Evolutionary conservation across 176 grass and related monocot species (phyloP).

Genomic region (Aechmea fasciata): DNA sequence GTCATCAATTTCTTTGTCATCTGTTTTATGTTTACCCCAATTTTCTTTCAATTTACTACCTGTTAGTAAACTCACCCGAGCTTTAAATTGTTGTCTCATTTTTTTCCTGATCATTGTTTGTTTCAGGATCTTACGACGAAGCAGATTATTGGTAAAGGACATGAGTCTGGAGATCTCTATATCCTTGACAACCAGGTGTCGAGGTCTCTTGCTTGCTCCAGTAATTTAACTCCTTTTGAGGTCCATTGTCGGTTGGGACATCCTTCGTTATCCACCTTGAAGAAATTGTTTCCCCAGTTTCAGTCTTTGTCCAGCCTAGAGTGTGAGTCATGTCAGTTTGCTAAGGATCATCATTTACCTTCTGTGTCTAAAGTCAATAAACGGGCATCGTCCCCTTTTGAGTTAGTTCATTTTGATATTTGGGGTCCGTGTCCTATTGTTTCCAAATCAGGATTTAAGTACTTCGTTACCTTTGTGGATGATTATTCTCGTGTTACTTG

Average conservation of each 20-base stretch:
- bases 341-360: background rate
- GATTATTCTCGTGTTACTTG: conserved; percentile 1
- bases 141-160: background rate
- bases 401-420: background rate
- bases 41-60: conserved; percentile 5
- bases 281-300: background rate
- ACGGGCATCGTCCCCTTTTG: background rate
- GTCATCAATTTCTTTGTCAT: background rate
- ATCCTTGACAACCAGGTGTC: background rate
- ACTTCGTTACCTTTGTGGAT: background rate
- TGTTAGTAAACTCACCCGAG: background rate
- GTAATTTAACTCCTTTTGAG: background rate
- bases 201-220: background rate
- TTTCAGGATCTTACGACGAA: conserved; percentile 6
- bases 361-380: background rate
- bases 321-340: conserved; percentile 1
- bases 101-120: background rate
- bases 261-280: background rate
- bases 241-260: background rate
- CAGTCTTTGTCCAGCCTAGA: background rate
- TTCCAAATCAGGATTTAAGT: background rate
- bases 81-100: background rate
- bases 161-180: background rate
- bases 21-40: background rate
- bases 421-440: background rate